These are phyloP conservation scores for Kitagawia praeruptora DNA, from an alignment of 129 eudicot species.

Conservation along the genomic window DNA sequence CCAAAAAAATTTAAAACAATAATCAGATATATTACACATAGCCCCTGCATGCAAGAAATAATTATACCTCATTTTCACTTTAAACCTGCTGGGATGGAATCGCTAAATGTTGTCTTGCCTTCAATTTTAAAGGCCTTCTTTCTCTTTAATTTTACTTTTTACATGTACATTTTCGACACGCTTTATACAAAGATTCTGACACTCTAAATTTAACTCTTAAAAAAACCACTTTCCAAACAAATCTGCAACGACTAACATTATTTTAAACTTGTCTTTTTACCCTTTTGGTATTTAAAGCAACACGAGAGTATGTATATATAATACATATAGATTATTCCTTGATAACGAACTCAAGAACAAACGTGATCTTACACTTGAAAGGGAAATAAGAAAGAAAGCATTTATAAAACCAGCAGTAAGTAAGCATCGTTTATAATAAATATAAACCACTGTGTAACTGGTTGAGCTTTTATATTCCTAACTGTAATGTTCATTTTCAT, in stretches of 20 bases:
- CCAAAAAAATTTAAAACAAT: too few relatives aligned
- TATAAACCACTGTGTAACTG: background rate
- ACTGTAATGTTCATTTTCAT: background rate
- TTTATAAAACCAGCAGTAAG: background rate
- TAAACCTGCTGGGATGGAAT: background rate
- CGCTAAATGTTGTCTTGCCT: background rate
- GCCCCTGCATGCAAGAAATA: too few relatives aligned
- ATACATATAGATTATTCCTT: background rate
- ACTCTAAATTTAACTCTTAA: background rate
- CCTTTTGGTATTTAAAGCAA: background rate
- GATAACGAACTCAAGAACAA: background rate
- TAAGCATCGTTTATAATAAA: background rate
- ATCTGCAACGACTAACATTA: background rate
- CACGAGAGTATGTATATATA: background rate
- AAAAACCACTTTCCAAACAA: background rate
- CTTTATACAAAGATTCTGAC: conserved; percentile 1
- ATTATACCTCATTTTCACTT: too few relatives aligned
- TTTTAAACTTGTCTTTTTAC: background rate
- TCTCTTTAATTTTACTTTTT: background rate
- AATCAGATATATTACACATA: too few relatives aligned
- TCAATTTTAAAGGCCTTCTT: background rate
- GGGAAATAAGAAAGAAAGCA: background rate
- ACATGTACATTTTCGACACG: background rate
- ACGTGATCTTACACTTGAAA: background rate
- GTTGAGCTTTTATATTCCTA: background rate